Base-by-base conservation (phyloP, 768 basidiomycete genomes). In the Tulasnella sp. region DNA sequence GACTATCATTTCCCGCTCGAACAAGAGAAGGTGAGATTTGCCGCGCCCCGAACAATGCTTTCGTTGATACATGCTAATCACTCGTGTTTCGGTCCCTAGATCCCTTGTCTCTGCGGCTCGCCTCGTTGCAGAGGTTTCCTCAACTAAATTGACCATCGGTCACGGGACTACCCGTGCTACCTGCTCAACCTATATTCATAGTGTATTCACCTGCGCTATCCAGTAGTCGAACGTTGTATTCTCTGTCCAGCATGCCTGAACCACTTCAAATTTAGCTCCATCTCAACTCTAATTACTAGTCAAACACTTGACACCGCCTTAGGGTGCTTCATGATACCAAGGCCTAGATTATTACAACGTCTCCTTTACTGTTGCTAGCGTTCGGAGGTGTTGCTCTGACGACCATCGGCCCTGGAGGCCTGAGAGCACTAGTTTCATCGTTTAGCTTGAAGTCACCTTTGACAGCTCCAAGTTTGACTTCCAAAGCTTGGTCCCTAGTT, bases 1-100 rank as follows among this genome's bases (percentile, higher is more conserved):
- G 96, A 99, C 88, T 99, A 99, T 87, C 97, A 99, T 87, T 99
- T 99, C 88, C 97, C 98, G 69, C 94, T 98, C 85, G 98, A 99
- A 87, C 95, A 97, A 86, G 96, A 97, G 88, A 97, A 97, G 84
- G 83, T 86, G 9, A 78, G 82, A 54, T 5, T 75, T 72, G 80
- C 20, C 18, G 24, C 50, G n/a, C 20, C 31, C 24, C 48, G 20
- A 69, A 69, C 34, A 28, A 60, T 24, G 28, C 20, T 54, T 81
- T 54, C 58, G 9, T 73, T 14, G 50, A 69, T n/a, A 22, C 12
- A 69, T 42, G 60, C 40, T 58, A 40, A 28, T 3, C 22, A 14
- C 31, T 28, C 34, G 50, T 50, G 31, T 69, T 75, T 31, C 64
- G n/a, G 14, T 69, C 31, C 31, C 34, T 69, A 86, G 88, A 96